A percentile compares a stretch with the other conserved stretches of the same genome.
These are phyloP conservation scores for Aulographum hederae DNA, from an alignment of 2,329 filamentous ascomycete genomes.

Conservation along the genomic window DNA sequence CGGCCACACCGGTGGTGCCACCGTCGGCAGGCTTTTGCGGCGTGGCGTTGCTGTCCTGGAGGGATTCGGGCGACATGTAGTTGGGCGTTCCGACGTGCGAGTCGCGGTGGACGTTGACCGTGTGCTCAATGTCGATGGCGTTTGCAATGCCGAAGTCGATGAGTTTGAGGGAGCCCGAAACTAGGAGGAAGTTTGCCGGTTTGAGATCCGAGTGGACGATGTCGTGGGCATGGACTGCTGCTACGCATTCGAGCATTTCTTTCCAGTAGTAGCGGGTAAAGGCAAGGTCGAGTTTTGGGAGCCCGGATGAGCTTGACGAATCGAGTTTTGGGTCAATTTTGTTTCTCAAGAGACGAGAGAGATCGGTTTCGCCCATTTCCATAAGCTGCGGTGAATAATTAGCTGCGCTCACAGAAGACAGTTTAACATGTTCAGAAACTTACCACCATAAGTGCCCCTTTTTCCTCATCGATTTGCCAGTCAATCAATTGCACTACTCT, in stretches of 20 bases:
- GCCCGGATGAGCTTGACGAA: slow-evolving; percentile 5
- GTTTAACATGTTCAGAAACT: slow-evolving; percentile 17
- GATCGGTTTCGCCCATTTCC: slow-evolving; percentile 91
- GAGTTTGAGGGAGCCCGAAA: slow-evolving; percentile 76
- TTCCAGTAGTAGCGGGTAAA: slow-evolving; percentile 99
- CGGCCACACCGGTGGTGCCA: slow-evolving; percentile 17
- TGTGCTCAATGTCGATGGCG: slow-evolving; percentile 87
- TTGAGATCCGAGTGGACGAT: slow-evolving; percentile 96
- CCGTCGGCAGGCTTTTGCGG: slow-evolving; percentile 20
- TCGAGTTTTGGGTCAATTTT: slow-evolving; percentile 28
- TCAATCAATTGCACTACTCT: slow-evolving; percentile 82
- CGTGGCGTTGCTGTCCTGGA: slow-evolving; percentile 66
- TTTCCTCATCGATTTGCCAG: slow-evolving; percentile 84
- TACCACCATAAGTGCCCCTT: slow-evolving; percentile 72
- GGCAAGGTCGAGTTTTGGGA: slow-evolving; percentile 61
- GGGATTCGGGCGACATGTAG: slow-evolving; percentile 93
- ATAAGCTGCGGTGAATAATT: slow-evolving; percentile 49
- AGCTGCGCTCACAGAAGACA: too few relatives aligned
- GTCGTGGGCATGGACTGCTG: slow-evolving; percentile 72
- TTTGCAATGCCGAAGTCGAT: slow-evolving; percentile 99
- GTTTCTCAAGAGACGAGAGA: slow-evolving; percentile 67
- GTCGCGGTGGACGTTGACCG: slow-evolving; percentile 92
- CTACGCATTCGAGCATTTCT: slow-evolving; percentile 94
- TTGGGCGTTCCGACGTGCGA: slow-evolving; percentile 91
- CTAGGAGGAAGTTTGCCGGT: slow-evolving; percentile 89